These are phyloP conservation scores for Solanum pennellii DNA, from an alignment of 257 asterid genomes.

Conservation along the genomic window DNA sequence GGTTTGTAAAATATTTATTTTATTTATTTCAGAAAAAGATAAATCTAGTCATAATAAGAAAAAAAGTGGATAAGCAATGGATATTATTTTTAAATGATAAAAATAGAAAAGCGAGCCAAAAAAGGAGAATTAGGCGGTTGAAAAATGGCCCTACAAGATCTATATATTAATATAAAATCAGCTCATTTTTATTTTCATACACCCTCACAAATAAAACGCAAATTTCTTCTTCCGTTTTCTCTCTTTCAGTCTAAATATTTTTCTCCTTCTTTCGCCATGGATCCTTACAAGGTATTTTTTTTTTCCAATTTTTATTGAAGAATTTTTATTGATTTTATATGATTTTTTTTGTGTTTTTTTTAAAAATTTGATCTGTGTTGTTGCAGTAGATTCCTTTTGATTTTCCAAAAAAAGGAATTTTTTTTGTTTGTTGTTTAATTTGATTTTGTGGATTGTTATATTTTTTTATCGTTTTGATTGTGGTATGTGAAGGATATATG, in stretches of 20 bases:
- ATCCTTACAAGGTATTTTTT: conserved; percentile 54
- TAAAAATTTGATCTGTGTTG: not conserved
- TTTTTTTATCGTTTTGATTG: not conserved
- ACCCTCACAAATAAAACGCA: not conserved
- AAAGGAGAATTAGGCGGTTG: not conserved
- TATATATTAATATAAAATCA: not conserved
- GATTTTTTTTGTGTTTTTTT: not conserved
- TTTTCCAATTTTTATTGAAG: not conserved
- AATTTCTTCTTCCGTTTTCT: not conserved
- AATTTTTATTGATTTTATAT: not conserved
- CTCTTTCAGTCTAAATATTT: not conserved
- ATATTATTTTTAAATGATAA: not conserved
- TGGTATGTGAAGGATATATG: not conserved
- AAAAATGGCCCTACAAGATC: conserved; percentile 10
- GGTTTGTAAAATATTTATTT: not conserved
- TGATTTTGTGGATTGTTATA: not conserved
- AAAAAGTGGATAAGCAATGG: not conserved
- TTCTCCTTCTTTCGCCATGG: conserved; percentile 20
- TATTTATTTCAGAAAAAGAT: not conserved
- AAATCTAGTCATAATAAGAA: not conserved
- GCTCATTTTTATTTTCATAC: not conserved
- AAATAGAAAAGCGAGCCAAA: conserved; percentile 36
- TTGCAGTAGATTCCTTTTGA: not conserved
- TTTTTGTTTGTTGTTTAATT: not conserved
- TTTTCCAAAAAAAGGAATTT: not conserved